phyloP scores from a whole-genome alignment of 2,329 filamentous ascomycete species.

The Sporothrix humicola region DNA sequence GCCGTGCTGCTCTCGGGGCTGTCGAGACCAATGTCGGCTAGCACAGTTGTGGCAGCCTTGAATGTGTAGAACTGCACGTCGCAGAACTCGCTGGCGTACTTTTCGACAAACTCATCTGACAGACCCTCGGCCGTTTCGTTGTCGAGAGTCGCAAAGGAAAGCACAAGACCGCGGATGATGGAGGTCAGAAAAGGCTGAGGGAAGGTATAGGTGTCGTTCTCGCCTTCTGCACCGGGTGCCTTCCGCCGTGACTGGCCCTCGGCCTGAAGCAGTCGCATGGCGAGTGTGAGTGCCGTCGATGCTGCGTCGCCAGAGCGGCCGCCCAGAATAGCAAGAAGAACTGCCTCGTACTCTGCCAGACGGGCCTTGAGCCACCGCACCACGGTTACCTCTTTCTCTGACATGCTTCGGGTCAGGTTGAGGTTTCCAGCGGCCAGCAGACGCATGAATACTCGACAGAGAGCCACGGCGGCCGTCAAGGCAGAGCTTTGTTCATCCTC shows the following conservation, averaged over 20 bases:
- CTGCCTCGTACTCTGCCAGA: constrained; percentile 71
- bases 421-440: constrained; percentile 77
- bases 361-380: constrained; percentile 78
- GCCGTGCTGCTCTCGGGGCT: constrained; percentile 32
- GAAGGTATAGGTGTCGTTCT: constrained; percentile 61
- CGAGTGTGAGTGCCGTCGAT: constrained; percentile 73
- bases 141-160: constrained; percentile 50
- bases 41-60: constrained; percentile 58
- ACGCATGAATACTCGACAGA: constrained; percentile 85
- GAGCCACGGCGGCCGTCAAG: constrained; percentile 74
- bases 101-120: constrained; percentile 75
- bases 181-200: constrained; percentile 69
- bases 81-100: constrained; percentile 79
- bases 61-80: constrained; percentile 87
- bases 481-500: constrained; percentile 46
- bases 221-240: constrained; percentile 18
- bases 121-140: constrained; percentile 47
- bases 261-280: constrained; percentile 83
- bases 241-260: constrained; percentile 69
- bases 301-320: constrained; percentile 65
- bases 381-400: constrained; percentile 76
- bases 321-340: constrained; percentile 65
- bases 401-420: constrained; percentile 65
- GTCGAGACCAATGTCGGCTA: constrained; percentile 39
- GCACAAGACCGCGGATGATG: constrained; percentile 63